phyloP scores from a whole-genome alignment of 805 yeast genomes.

The Priceomyces fermenticarens region DNA sequence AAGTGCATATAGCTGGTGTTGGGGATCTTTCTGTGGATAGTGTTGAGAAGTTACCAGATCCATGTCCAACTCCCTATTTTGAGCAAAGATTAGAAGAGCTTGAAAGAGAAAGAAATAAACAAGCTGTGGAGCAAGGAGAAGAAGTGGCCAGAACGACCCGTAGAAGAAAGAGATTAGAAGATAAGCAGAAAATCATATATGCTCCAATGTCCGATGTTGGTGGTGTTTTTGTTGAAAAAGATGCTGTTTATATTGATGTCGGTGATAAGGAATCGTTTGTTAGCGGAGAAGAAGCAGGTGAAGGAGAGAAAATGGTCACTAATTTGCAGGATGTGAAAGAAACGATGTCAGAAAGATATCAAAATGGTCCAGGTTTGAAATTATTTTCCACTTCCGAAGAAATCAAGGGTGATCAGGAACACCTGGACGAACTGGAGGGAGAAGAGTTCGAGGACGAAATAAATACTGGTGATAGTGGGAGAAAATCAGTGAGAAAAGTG shows the following conservation, averaged over 20 bases:
- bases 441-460: conserved; percentile 34
- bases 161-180: conserved; percentile 89
- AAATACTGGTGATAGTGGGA: conserved; percentile 51
- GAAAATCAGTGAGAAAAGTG: conserved; percentile 56
- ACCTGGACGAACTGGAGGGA: conserved; percentile 31
- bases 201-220: conserved; percentile 99
- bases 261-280: conserved; percentile 57
- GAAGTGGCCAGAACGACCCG: conserved; percentile 48
- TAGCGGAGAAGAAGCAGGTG: conserved; percentile 66
- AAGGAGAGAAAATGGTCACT: conserved; percentile 85
- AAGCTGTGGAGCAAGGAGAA: conserved; percentile 61
- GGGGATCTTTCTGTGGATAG: conserved; percentile 80
- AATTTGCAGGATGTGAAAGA: conserved; percentile 69
- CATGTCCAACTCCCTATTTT: conserved; percentile 95
- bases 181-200: conserved; percentile 87
- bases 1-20: conserved; percentile 91
- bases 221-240: conserved; percentile 94
- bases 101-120: conserved; percentile 69
- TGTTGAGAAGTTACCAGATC: conserved; percentile 92
- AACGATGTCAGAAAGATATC: conserved; percentile 54
- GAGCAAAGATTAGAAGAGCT: conserved; percentile 82
- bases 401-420: conserved; percentile 39
- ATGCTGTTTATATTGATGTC: conserved; percentile 92
- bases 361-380: conserved; percentile 67
- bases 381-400: conserved; percentile 65